These are phyloP conservation scores for Xylaria bambusicola DNA, from an alignment of 495 filamentous ascomycete species.

Conservation along the genomic window DNA sequence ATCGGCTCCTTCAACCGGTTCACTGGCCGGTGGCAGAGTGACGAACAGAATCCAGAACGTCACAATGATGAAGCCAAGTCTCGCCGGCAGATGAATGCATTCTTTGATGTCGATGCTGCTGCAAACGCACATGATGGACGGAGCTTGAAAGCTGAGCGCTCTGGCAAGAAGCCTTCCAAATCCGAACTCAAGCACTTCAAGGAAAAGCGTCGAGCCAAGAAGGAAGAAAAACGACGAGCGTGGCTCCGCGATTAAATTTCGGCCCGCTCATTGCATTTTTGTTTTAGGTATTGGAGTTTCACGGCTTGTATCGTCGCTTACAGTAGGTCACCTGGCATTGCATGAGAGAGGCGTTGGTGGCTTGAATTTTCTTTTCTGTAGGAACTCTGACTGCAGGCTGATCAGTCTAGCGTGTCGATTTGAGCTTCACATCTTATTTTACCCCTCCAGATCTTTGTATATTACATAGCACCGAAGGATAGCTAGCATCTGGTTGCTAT, in stretches of 20 bases:
- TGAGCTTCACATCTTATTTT: neutral
- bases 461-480: neutral
- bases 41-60: conserved; percentile 52
- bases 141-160: conserved; percentile 87
- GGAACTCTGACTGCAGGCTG: neutral
- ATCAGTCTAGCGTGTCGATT: too few species aligned
- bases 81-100: conserved; percentile 86
- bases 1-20: conserved; percentile 87
- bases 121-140: conserved; percentile 91
- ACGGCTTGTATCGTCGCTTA: conserved; percentile 13
- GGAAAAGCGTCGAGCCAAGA: conserved; percentile 71
- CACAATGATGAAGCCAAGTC: conserved; percentile 90
- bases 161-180: conserved; percentile 84
- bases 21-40: conserved; percentile 84
- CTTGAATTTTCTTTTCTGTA: conserved; percentile 4
- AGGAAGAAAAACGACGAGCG: conserved; percentile 90
- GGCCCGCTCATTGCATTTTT: neutral
- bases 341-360: conserved; percentile 19
- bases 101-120: conserved; percentile 96
- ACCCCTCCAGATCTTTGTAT: conserved; percentile 5
- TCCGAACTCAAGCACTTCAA: conserved; percentile 75
- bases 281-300: conserved; percentile 19
- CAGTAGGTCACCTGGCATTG: conserved; percentile 10
- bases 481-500: conserved; percentile 5
- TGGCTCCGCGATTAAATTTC: conserved; percentile 78